phyloP scores from a whole-genome alignment of 1,139 yeast genomes.

The Trichomonascaceae sp. region DNA sequence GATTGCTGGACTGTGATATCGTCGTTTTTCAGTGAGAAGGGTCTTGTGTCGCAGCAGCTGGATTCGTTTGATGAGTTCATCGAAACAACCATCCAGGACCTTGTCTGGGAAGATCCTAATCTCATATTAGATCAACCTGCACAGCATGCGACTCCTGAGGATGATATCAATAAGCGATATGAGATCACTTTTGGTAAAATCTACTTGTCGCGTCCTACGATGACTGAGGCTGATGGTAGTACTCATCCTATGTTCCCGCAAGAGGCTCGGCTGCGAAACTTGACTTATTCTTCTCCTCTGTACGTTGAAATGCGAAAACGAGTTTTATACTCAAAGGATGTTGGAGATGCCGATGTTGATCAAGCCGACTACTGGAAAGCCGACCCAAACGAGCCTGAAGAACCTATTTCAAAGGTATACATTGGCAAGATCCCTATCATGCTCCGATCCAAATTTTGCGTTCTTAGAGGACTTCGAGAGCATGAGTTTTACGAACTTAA shows the following conservation, averaged over 20 bases:
- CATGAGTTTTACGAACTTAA: constrained; percentile 91
- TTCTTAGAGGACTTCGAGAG: constrained; percentile 86
- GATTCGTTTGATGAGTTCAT: constrained; percentile 98
- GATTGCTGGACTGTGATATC: constrained; percentile 99
- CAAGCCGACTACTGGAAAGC: constrained; percentile 55
- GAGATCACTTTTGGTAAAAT: constrained; percentile 96
- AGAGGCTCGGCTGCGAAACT: constrained; percentile 91
- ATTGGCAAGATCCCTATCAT: constrained; percentile 97
- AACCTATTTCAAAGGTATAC: constrained; percentile 61
- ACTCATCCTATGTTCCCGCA: constrained; percentile 98
- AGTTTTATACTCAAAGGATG: constrained; percentile 76
- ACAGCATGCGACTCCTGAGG: constrained; percentile 88
- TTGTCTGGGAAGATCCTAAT: constrained; percentile 93
- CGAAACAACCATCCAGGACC: constrained; percentile 92
- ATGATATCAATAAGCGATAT: constrained; percentile 83
- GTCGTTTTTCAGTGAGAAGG: constrained; percentile 92
- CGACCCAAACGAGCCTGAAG: constrained; percentile 53
- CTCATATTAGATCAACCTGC: constrained; percentile 96
- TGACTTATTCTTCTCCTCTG: constrained; percentile 92
- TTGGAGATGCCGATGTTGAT: constrained; percentile 38
- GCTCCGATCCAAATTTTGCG: constrained; percentile 95
- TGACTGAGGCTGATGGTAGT: constrained; percentile 99
- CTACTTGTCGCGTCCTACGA: constrained; percentile 92
- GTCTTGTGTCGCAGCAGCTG: constrained; percentile 94
- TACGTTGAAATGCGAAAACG: constrained; percentile 94